Conservation (phyloP, 1,284 basidiomycete genomes). For the Rhodotorula sp. region DNA sequence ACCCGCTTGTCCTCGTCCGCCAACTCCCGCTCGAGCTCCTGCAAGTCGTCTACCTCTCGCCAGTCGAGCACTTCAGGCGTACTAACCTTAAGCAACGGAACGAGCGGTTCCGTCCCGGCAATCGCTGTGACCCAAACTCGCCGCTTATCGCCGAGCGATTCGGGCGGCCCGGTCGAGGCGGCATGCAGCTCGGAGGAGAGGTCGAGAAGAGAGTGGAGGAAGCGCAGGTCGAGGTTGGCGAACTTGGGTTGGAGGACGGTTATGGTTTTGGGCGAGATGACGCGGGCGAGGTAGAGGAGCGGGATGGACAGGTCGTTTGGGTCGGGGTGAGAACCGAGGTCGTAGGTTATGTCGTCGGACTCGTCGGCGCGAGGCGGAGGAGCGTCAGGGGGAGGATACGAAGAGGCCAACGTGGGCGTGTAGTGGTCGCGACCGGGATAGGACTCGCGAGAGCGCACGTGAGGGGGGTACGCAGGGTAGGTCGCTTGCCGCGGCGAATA, state of each 20-base stretch:
- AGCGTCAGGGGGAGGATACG: background rate
- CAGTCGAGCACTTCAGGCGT: constrained; percentile 16
- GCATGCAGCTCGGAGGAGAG: constrained; percentile 10
- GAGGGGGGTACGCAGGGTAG: too few species aligned
- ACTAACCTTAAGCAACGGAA: background rate
- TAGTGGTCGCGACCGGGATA: constrained; percentile 3
- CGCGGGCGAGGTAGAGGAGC: constrained; percentile 25
- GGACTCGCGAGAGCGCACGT: background rate
- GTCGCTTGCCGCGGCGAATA: too few species aligned
- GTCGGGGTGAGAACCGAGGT: constrained; percentile 4
- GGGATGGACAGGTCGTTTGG: constrained; percentile 23
- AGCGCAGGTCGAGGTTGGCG: constrained; percentile 23
- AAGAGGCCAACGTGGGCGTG: background rate
- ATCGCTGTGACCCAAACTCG: constrained; percentile 25
- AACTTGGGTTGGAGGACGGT: constrained; percentile 1
- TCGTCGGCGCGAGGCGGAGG: background rate
- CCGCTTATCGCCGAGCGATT: constrained; percentile 2
- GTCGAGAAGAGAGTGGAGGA: constrained; percentile 20
- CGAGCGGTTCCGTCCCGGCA: constrained; percentile 26
- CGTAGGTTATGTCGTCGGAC: background rate
- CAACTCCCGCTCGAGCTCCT: constrained; percentile 20
- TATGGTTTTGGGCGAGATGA: constrained; percentile 22
- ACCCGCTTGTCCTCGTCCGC: constrained; percentile 19
- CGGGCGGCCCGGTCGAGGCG: constrained; percentile 5
- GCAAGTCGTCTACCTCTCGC: constrained; percentile 20